Base-by-base conservation (phyloP, 2,329 filamentous ascomycete species). In the Pyrenophora teres region DNA sequence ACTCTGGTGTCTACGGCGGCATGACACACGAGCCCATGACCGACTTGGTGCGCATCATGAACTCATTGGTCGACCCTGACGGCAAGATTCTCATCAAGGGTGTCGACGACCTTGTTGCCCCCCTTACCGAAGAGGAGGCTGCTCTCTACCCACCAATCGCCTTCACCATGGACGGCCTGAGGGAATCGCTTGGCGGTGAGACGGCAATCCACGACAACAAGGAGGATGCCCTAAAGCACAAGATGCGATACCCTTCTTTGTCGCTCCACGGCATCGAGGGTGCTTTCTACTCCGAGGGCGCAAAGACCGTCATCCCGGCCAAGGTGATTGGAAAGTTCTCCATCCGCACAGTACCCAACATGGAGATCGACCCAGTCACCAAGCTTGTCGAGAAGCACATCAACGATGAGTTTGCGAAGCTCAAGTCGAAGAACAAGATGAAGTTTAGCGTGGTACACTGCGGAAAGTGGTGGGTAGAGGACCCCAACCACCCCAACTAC, bases 401-500 rank as follows among this genome's bases (percentile, higher is more conserved):
- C 59, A 83, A 93, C 70, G 86, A 89, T 60, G 86, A 89, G 63
- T 97, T 96, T 74, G 87, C 88, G 65, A 91, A 92, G 77, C 83
- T 97, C 30, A 84, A 85, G 61, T 94, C 88, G 77, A 99, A 99
- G 83, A 99, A 99, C 81, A 92, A 82, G 13, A 76, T 96, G 70
- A 89, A 90, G 67, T 87, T 92, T 46, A 86, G 82, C 71, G 82
- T 92, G 52, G 87, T 93, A 77, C 94, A 99, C 80, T 87, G 87
- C 53, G 94, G 94, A 64, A 97, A 97, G 79, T 99, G 94, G 94
- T 99, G 94, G 94, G 92, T 96, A 40, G 92, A 95, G 40, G 92
- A 89, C 71, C 93, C 94, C 25, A 94, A 96, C 79, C 93, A 99
- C 83, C 97, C 94, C 92, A 99, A 99, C 83, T 99, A 97, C 78